Base-by-base conservation (phyloP, 495 filamentous ascomycete genomes). In the Xylaria grammica region DNA sequence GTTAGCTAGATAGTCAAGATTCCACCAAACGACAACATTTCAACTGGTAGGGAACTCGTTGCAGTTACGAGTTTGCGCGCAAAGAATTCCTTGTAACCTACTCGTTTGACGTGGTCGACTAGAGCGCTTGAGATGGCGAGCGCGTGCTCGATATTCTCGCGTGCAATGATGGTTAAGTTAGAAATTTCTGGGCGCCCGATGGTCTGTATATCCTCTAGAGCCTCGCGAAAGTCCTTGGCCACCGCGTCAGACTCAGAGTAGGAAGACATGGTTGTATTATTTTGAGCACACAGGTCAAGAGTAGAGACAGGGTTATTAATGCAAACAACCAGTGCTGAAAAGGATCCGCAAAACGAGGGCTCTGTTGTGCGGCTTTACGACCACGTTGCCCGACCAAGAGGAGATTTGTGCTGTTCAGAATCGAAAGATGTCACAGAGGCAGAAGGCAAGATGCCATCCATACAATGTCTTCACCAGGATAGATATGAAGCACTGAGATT, bases 111-210 rank as follows among this genome's bases (percentile, higher is more conserved):
- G 72, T 99, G 95, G 61, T 93, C 89, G 77, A 95, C 90, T 75
- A 99, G 75, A 7, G 90, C 91, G 64, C 91, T 88, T 7, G 94
- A 91, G 68, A 99, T 98, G 54, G 90, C 92, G 75, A 90, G 86
- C 32, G 94, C 95, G 80, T 97, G 91, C 75, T 94, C 90, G 63
- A 93, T 97, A 69, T 96, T 97, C 75, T 99, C 95, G 72, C 93
- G 92, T 60, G 95, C 95, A 69, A 99, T 98, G 71, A 95, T 86
- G 36, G 95, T 98, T 74, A 99, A 79, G 77, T 94, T 97, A 80
- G 89, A 91, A 76, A 99, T 99, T 78, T 97, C 94, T 72, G 89
- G 90, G 73, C 92, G 87, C 71, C 91, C 92, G 80, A 97, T 97
- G 68, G 88, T 84, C 60, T 88, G 90, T 70, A 99, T 83, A 78